Evolutionary conservation across 2,329 filamentous ascomycete genomes (phyloP), one percentile per base, ranked within the genome.

Genomic region (Colletotrichum viniferum): DNA sequence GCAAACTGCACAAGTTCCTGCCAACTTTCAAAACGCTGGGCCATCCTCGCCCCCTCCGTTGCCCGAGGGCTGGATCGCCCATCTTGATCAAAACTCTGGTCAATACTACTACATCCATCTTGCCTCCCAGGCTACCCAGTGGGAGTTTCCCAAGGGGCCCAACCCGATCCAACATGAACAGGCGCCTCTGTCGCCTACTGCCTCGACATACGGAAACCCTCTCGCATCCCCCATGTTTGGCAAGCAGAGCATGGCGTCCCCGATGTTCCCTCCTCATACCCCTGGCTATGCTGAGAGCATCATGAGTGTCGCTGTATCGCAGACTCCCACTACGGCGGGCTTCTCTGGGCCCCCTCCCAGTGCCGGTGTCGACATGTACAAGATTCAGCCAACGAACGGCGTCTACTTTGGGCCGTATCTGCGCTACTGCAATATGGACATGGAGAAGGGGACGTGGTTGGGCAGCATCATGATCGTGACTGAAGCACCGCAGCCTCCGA

Each of bases 71-170:
- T 99, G 97, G 97, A 98, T 99, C 81, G 95, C 97, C 24, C 97
- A 98, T 83, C 89, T 98, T 6, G 97, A 99, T 82, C 94, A 95
- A 78, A 98, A 94, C 82, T 98, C 96, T 3, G 97, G 97, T 2
- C 96, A 98, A 82, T 99, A 98, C 85, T 99, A 99, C 84, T 99
- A 99, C 81, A 99, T 99, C 75, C 97, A 99, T 83, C 89, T 99
- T 34, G 94, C 96, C 2, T 96, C 95, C 1, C 97, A 98, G 82
- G 95, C 96, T 4, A 99, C 97, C 1, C 97, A 99, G 82, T 99
- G 97, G 97, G 97, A 99, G 81, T 98, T 98, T 79, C 97, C 97
- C 32, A 98, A 98, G 85, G 96, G 96, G 0, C 96, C 96, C 1
- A 98, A 95, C 28, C 96, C 96, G 1, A 89, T 98, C 69, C 94